phyloP scores from a whole-genome alignment of 208 protist genomes.

The Wallacemonas sp. region DNA sequence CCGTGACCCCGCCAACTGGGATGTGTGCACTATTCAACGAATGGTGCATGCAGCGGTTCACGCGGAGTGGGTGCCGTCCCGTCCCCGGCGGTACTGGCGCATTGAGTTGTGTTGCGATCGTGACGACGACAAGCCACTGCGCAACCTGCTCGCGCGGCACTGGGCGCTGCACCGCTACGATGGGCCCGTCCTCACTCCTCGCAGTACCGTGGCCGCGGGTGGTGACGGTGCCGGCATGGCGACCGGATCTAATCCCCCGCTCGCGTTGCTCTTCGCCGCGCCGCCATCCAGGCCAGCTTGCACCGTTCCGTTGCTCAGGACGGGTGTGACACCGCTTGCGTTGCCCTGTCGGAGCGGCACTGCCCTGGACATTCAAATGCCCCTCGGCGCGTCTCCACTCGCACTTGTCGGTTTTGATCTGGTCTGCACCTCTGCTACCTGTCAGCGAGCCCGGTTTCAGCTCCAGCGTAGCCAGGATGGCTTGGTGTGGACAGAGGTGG shows the following conservation, averaged over 20 bases:
- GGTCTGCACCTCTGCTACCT: neutral
- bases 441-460: neutral
- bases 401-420: neutral
- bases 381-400: neutral
- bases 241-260: too few species aligned
- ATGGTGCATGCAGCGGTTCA: slow-evolving; percentile 24
- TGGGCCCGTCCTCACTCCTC: slow-evolving; percentile 25
- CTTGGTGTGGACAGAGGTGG: neutral
- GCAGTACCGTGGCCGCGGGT: neutral
- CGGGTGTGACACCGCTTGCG: too few species aligned
- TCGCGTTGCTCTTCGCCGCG: too few species aligned
- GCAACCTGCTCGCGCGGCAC: slow-evolving; percentile 19
- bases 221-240: too few species aligned
- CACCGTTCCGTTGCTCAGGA: too few species aligned
- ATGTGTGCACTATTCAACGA: neutral
- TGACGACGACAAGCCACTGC: slow-evolving; percentile 25
- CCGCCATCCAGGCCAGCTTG: too few species aligned
- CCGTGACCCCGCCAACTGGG: slow-evolving; percentile 1
- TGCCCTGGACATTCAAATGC: neutral
- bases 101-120: slow-evolving; percentile 28
- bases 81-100: slow-evolving; percentile 39
- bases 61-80: slow-evolving; percentile 16
- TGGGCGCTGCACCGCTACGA: slow-evolving; percentile 35
- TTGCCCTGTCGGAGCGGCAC: neutral
- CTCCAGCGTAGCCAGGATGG: slow-evolving; percentile 4